Conservation (phyloP, 768 basidiomycete genomes). For the Gyrodon lividus region DNA sequence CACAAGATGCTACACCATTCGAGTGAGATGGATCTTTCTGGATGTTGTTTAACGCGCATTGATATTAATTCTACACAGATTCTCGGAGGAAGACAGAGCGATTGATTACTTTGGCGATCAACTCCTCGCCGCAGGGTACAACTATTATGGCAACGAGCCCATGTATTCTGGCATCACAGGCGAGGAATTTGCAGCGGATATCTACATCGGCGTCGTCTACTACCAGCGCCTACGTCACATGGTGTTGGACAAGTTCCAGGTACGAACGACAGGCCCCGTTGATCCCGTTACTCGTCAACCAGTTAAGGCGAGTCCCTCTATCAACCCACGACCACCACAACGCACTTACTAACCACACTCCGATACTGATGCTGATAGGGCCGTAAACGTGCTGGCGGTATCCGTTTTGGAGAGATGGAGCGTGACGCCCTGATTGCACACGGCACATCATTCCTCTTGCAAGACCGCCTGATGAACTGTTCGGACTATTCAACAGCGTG, state of each 20-base stretch:
- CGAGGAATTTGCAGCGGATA: slow-evolving; percentile 97
- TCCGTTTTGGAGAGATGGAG: slow-evolving; percentile 99
- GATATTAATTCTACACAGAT: slow-evolving; percentile 45
- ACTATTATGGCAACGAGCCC: slow-evolving; percentile 98
- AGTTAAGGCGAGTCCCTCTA: slow-evolving; percentile 68
- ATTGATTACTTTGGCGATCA: slow-evolving; percentile 98
- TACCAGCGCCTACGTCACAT: slow-evolving; percentile 99
- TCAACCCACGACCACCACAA: neutral
- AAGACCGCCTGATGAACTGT: slow-evolving; percentile 99
- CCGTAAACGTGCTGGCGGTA: slow-evolving; percentile 96
- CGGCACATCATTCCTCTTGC: slow-evolving; percentile 96
- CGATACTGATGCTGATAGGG: slow-evolving; percentile 50
- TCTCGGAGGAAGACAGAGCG: slow-evolving; percentile 95
- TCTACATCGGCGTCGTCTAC: slow-evolving; percentile 97
- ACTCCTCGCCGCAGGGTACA: slow-evolving; percentile 90
- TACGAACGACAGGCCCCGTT: slow-evolving; percentile 95
- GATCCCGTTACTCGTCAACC: slow-evolving; percentile 96
- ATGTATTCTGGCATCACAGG: slow-evolving; percentile 99
- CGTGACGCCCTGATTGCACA: slow-evolving; percentile 98
- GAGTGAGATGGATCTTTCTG: slow-evolving; percentile 53
- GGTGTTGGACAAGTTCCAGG: slow-evolving; percentile 99
- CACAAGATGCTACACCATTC: slow-evolving; percentile 98
- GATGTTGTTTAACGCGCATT: slow-evolving; percentile 7
- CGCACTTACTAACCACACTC: slow-evolving; percentile 3
- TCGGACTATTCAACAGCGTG: slow-evolving; percentile 99